Evolutionary conservation across 2,329 filamentous ascomycete species (phyloP), one percentile per base, ranked within the genome.

Genomic region (Aplosporella prunicola): DNA sequence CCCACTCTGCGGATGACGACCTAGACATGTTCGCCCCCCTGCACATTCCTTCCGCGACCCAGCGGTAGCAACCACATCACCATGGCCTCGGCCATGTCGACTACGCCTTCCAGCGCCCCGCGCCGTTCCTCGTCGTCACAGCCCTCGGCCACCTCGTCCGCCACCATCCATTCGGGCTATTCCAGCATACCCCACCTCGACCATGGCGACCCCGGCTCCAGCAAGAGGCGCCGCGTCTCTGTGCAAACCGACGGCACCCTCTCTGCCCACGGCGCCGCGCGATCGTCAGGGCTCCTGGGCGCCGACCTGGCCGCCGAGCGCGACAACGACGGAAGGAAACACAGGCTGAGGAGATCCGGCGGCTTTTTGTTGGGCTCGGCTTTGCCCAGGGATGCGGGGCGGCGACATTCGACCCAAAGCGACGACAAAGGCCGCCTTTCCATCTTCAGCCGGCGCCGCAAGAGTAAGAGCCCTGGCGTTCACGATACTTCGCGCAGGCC

Each of bases 321-420:
- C 25, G 56, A 59, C 40, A 54, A 56, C 46, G 50, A 50, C 31
- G 49, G 47, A 31, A 49, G 52, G 28, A 49, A 50, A 36, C 52
- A 52, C 29, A 47, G 52, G 15, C 42, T 47, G 5, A 50, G 53
- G 35, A 55, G 52, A 35, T 55, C 60, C 10, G 62, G 61, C 16
- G 63, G 63, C 22, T 67, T 67, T 41, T 47, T 74, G 27, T 52
- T 73, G 24, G 66, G 70, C 23, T 50, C 58, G 14, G 46, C 59
- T 46, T 52, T 62, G 43, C 43, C 52, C 44, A 26, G 25, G 4
- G 28, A 20, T 15, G 27, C 15, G 44, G 49, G 9, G 47, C 45
- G 20, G 56, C 27, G 43, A 53, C 46, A 44, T 51, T 42, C 42
- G 53, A 25, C 41, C 48, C 29, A 49, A 49, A 46, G 9, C 35